These are phyloP conservation scores for Mercurialis annua DNA, from an alignment of 345 rosid genomes.

Conservation along the genomic window DNA sequence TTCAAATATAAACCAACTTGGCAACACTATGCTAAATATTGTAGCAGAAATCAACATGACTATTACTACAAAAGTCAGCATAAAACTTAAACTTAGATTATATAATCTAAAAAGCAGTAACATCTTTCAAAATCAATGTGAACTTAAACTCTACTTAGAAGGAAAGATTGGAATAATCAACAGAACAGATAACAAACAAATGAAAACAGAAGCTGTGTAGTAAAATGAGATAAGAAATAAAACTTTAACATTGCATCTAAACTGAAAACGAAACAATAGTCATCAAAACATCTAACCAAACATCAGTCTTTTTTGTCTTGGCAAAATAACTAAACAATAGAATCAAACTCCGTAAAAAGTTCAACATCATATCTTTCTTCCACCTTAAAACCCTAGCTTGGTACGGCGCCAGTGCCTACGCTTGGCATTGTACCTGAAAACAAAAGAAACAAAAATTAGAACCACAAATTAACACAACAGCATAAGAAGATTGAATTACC, in stretches of 20 bases:
- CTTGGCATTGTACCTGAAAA: conserved; percentile 54
- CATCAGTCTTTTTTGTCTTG: background rate
- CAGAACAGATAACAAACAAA: background rate
- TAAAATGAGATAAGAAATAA: background rate
- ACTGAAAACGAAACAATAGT: conserved; percentile 1
- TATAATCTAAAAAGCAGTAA: no score
- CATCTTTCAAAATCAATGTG: no score
- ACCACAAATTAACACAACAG: background rate
- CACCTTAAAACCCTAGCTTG: conserved; percentile 58
- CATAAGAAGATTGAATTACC: background rate
- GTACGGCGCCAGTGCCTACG: conserved; percentile 75
- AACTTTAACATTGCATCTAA: no score
- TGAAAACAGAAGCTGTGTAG: background rate
- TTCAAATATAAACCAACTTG: no score
- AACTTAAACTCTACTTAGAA: no score
- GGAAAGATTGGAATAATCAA: background rate
- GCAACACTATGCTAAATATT: no score
- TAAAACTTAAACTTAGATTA: no score
- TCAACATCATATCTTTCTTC: background rate
- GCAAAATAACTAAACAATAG: background rate
- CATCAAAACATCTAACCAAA: background rate
- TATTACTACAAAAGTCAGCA: no score
- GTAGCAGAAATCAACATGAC: no score
- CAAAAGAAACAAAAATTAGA: background rate
- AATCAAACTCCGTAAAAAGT: background rate